Evolutionary conservation across 305 asterid genomes (phyloP).

Genomic region (Withania somnifera): DNA sequence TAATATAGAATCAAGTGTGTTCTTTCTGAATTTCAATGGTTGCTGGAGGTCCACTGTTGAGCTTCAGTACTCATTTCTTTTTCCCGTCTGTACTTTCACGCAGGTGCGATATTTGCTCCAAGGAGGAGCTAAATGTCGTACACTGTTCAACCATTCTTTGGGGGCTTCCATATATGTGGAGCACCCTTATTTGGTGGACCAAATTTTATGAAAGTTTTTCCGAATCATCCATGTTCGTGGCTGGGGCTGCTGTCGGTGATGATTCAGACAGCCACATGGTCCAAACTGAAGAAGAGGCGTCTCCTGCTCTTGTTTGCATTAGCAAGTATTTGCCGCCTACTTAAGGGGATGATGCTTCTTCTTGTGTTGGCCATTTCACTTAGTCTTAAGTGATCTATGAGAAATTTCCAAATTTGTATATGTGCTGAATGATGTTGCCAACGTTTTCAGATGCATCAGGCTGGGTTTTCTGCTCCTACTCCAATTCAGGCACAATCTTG

Average conservation of each 20-base stretch:
- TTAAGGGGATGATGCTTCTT: constrained; percentile 73
- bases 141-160: constrained; percentile 67
- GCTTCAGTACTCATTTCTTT: constrained; percentile 42
- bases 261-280: constrained; percentile 76
- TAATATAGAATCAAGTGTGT: neutral
- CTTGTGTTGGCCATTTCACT: constrained; percentile 52
- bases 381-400: constrained; percentile 29
- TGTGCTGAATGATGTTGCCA: constrained; percentile 37
- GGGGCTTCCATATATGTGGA: constrained; percentile 31
- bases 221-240: constrained; percentile 73
- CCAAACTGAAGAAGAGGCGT: constrained; percentile 71
- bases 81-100: constrained; percentile 45
- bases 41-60: constrained; percentile 39
- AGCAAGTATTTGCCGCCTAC: constrained; percentile 53
- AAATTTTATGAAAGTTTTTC: constrained; percentile 65
- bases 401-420: constrained; percentile 23
- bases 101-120: constrained; percentile 99
- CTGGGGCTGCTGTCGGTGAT: constrained; percentile 69
- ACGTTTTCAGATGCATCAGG: constrained; percentile 54
- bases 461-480: constrained; percentile 18
- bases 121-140: constrained; percentile 97
- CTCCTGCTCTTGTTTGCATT: constrained; percentile 62
- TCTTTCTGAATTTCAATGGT: constrained; percentile 19
- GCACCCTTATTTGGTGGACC: constrained; percentile 51
- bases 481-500: constrained; percentile 19